These are phyloP conservation scores for Dendryphion nanum DNA, from an alignment of 2,329 filamentous ascomycete species.

Conservation along the genomic window DNA sequence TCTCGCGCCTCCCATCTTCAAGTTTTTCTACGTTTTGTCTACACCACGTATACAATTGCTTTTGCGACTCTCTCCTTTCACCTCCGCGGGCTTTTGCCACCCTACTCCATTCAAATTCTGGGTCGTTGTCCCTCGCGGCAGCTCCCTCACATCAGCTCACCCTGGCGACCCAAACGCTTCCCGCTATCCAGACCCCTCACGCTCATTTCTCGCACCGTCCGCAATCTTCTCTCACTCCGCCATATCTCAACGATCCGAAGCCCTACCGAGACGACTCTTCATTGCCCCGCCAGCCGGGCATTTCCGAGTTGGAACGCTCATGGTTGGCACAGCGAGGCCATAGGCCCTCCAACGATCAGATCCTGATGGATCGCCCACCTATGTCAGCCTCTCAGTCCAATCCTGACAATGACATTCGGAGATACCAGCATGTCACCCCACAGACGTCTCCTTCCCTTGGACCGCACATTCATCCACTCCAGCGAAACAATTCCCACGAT, in stretches of 20 bases:
- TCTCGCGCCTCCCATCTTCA: not conserved
- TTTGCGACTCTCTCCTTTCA: no score
- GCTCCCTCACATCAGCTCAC: conserved; percentile 24
- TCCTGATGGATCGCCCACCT: conserved; percentile 27
- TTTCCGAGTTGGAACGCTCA: conserved; percentile 26
- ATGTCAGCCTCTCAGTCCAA: conserved; percentile 20
- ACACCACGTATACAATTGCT: no score
- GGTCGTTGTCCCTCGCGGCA: conserved; percentile 28
- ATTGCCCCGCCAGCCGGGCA: conserved; percentile 6
- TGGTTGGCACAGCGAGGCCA: conserved; percentile 31
- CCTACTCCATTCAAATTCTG: not conserved
- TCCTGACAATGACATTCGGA: conserved; percentile 10
- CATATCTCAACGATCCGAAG: conserved; percentile 30
- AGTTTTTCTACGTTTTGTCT: no score
- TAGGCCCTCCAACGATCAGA: conserved; percentile 31
- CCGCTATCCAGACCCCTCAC: conserved; percentile 32
- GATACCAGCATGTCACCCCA: conserved; percentile 20
- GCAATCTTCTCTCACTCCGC: conserved; percentile 29
- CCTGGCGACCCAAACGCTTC: conserved; percentile 40
- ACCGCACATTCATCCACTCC: conserved; percentile 26
- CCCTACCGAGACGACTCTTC: conserved; percentile 13
- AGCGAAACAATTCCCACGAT: conserved; percentile 19
- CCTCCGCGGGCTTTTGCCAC: not conserved
- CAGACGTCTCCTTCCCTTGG: conserved; percentile 26
- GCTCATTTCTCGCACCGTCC: conserved; percentile 31